Evolutionary conservation across 345 rosid genomes (phyloP).

Genomic region (Kandelia obovata): DNA sequence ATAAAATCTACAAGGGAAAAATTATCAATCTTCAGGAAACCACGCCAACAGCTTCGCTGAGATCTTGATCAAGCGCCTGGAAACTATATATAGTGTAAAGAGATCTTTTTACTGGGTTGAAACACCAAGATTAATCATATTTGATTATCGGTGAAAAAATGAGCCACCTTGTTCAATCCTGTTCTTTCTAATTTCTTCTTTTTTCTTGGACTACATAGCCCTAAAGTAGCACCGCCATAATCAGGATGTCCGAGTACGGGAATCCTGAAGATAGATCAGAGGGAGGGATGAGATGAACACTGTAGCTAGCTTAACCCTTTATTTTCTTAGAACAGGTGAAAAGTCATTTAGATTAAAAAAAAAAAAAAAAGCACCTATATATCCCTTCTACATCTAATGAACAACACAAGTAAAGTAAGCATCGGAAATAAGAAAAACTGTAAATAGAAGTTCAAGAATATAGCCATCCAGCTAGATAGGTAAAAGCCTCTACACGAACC

Average conservation of each 20-base stretch:
- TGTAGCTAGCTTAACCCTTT: background rate
- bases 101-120: too few relatives aligned
- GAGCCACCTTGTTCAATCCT: background rate
- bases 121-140: too few relatives aligned
- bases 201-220: too few relatives aligned
- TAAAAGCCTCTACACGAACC: background rate
- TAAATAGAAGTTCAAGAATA: too few relatives aligned
- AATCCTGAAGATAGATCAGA: background rate
- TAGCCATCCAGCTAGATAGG: background rate
- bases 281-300: background rate
- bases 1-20: conserved; percentile 12
- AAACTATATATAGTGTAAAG: too few relatives aligned
- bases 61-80: too few relatives aligned
- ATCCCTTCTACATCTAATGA: too few relatives aligned
- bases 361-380: too few relatives aligned
- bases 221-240: background rate
- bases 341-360: too few relatives aligned
- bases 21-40: background rate
- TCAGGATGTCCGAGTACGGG: background rate
- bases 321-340: too few relatives aligned
- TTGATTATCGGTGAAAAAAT: background rate
- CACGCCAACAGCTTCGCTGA: background rate
- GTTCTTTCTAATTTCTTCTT: background rate
- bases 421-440: too few relatives aligned
- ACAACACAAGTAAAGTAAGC: too few relatives aligned